A percentile compares a stretch with the other conserved stretches of the same genome.
These are phyloP conservation scores for Suillus fuscotomentosus DNA, from an alignment of 768 basidiomycete species.

Conservation along the genomic window DNA sequence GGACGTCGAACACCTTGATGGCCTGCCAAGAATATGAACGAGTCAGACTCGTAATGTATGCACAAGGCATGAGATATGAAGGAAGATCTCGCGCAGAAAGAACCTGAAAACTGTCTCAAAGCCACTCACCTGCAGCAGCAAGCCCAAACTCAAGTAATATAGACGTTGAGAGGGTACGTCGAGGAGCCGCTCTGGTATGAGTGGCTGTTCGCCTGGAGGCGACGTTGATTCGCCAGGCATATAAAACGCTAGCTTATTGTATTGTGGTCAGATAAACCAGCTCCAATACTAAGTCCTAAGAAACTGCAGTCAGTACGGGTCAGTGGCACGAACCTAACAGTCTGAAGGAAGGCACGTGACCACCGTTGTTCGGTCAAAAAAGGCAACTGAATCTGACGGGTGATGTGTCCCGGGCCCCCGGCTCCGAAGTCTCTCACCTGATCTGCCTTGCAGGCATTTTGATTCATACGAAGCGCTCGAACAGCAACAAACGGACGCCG, in stretches of 20 bases:
- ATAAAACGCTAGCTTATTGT: background rate
- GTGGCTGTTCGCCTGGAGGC: constrained; percentile 34
- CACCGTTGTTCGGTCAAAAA: background rate
- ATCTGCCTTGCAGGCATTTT: background rate
- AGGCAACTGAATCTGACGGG: background rate
- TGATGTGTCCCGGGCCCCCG: background rate
- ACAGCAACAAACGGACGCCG: background rate
- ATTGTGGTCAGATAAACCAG: background rate
- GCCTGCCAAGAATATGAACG: constrained; percentile 42
- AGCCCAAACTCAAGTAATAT: constrained; percentile 73
- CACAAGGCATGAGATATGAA: background rate
- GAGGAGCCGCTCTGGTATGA: constrained; percentile 72
- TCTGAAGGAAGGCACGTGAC: constrained; percentile 5
- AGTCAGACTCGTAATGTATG: background rate
- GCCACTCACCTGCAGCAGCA: constrained; percentile 66
- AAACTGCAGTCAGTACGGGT: background rate
- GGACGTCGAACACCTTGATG: constrained; percentile 71
- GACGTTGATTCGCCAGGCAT: constrained; percentile 12
- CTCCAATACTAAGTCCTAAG: background rate
- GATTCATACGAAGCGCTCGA: background rate
- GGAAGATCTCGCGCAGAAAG: background rate
- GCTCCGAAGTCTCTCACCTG: background rate
- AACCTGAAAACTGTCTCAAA: background rate
- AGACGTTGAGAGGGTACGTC: constrained; percentile 79
- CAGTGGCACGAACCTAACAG: background rate